Evolutionary conservation across 2,329 filamentous ascomycete genomes (phyloP).

Genomic region (Colletotrichum sp.): DNA sequence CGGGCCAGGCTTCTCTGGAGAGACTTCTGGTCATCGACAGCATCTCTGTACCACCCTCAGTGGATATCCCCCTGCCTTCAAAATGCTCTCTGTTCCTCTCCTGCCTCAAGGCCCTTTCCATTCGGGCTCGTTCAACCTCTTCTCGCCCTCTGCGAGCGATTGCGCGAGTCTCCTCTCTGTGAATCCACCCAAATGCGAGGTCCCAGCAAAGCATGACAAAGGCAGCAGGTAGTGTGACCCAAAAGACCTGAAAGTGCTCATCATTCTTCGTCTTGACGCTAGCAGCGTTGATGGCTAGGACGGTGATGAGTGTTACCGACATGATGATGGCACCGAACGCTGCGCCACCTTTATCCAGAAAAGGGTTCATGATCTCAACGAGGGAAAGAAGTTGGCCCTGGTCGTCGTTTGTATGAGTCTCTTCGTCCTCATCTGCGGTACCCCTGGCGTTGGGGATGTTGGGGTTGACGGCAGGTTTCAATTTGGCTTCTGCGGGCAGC

Average conservation of each 20-base stretch:
- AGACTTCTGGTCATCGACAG: neutral
- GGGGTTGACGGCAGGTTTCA: constrained; percentile 67
- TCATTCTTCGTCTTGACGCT: constrained; percentile 52
- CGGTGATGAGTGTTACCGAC: constrained; percentile 68
- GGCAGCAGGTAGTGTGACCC: constrained; percentile 72
- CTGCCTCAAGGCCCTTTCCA: neutral
- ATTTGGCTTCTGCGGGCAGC: constrained; percentile 61
- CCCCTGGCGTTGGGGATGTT: constrained; percentile 72
- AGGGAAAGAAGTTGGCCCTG: constrained; percentile 63
- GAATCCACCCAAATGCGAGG: constrained; percentile 65
- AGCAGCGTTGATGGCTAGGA: constrained; percentile 70
- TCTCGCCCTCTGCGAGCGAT: constrained; percentile 62
- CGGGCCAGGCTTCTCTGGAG: neutral
- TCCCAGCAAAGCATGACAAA: constrained; percentile 75
- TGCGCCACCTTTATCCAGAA: constrained; percentile 71
- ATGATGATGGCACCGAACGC: constrained; percentile 70
- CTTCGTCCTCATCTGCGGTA: constrained; percentile 56
- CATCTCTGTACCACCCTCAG: neutral
- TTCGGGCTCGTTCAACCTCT: neutral
- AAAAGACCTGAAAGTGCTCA: constrained; percentile 60
- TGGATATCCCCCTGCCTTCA: neutral
- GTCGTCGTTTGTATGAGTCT: constrained; percentile 41
- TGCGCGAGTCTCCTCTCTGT: constrained; percentile 66
- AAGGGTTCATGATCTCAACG: constrained; percentile 79
- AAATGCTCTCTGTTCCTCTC: neutral